Percentiles rank a stretch among this genome's conserved stretches.
Conservation (phyloP, 495 filamentous ascomycete species). For the Xylaria cubensis region DNA sequence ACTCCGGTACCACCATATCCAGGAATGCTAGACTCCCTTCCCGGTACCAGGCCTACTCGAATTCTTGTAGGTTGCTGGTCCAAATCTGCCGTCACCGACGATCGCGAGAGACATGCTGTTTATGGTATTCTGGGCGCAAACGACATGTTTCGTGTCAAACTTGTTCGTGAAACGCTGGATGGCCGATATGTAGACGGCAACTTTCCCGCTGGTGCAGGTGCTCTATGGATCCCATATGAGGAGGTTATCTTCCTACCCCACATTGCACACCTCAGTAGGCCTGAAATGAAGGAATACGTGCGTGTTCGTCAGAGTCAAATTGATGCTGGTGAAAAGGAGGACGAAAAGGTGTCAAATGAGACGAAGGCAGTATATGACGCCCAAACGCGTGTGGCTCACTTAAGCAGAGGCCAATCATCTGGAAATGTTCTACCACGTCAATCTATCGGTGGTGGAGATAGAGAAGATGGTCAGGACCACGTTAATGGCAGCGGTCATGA, state of each 20-base stretch:
- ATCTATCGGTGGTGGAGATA: constrained; percentile 18
- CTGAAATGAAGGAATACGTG: constrained; percentile 62
- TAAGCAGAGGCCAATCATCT: constrained; percentile 21
- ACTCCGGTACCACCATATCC: constrained; percentile 21
- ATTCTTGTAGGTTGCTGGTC: constrained; percentile 60
- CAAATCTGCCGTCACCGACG: constrained; percentile 45
- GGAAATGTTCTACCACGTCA: constrained; percentile 18
- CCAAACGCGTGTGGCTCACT: constrained; percentile 44
- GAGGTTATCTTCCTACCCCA: constrained; percentile 57
- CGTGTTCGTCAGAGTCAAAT: constrained; percentile 58
- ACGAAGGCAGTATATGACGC: constrained; percentile 54
- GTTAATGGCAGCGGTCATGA: constrained; percentile 33
- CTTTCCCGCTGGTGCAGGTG: constrained; percentile 59
- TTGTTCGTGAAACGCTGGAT: constrained; percentile 56
- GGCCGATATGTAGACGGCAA: constrained; percentile 55
- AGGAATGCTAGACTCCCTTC: constrained; percentile 35
- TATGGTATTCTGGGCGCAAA: constrained; percentile 59
- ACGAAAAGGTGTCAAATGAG: constrained; percentile 55
- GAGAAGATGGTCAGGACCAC: constrained; percentile 28
- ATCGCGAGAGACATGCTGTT: constrained; percentile 56
- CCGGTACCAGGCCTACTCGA: constrained; percentile 50
- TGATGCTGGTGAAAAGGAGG: constrained; percentile 51
- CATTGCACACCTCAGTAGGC: constrained; percentile 47
- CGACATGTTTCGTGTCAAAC: constrained; percentile 62
- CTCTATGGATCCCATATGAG: constrained; percentile 63